Base-by-base conservation (phyloP, 805 yeast genomes). In the Yamadazyma kitorensis region DNA sequence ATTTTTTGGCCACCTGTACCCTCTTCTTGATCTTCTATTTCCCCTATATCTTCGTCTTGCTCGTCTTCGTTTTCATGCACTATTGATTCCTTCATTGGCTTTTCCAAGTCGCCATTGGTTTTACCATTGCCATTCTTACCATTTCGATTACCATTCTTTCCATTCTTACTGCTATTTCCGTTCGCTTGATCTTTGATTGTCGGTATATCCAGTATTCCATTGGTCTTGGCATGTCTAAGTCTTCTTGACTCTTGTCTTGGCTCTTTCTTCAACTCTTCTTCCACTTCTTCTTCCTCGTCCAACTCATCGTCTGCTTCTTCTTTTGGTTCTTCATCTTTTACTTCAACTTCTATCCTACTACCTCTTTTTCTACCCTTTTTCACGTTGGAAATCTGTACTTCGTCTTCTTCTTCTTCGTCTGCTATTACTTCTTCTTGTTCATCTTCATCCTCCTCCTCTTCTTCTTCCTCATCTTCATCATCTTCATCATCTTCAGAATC, bases 391-490 rank as follows among this genome's bases (percentile, higher is more conserved):
- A 10, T 15, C 7, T 14, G 18, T 27, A 6, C 30, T 17, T 16
- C 29, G 15, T 22, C 21, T 14, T 29, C 38, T 20, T 38, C 33
- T n/a, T 33, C 37, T 17, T 31, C 39, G 14, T 36, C 41, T 28
- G 38, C 43, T 20, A 29, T 38, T 21, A 39, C 49, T 57, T 22
- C 36, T 11, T 27, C 13, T 31, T 29, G 29, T n/a, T 26, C 29
- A 9, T 18, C 8, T 21, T 29, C 34, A 16, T 28, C 34, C 18
- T 32, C 37, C 8, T 24, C 31, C 11, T 27, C 25, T 8, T 39
- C 59, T 11, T 38, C 59, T 14, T 49, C 64, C 17, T 50, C 61
- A 3, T 46, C 52, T 15, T 43, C 59, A 8, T 50, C 59, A 14
- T 51, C 61, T 15, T 40, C 52, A 14, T 44, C 50, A 15, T 47